Percentiles rank a stretch among this genome's conserved stretches.
phyloP scores from a whole-genome alignment of 495 filamentous ascomycete species.

The Aspergillus carlsbadensis region DNA sequence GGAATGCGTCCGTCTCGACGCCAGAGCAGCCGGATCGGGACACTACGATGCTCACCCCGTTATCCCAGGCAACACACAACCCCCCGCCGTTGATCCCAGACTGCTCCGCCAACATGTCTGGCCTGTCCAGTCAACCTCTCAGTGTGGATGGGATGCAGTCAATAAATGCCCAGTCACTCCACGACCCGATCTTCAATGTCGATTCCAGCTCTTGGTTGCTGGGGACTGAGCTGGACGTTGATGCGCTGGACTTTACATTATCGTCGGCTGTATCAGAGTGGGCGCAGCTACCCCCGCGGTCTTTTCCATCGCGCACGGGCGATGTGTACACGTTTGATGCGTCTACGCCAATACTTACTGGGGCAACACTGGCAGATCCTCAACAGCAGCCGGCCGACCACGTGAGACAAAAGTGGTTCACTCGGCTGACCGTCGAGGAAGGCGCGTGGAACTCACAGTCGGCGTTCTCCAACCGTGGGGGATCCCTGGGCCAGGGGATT shows the following conservation, averaged over 20 bases:
- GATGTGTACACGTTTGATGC: background rate
- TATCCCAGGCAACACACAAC: background rate
- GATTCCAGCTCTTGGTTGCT: constrained; percentile 24
- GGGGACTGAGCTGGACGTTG: constrained; percentile 26
- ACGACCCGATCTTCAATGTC: constrained; percentile 2
- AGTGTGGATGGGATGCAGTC: background rate
- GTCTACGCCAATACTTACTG: background rate
- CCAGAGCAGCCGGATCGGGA: background rate
- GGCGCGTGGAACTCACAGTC: background rate
- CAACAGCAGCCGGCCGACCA: background rate
- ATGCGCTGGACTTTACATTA: constrained; percentile 24
- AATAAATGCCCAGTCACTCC: background rate
- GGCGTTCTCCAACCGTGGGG: background rate
- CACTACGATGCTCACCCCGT: background rate
- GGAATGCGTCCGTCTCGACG: background rate
- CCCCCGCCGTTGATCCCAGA: background rate
- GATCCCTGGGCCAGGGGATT: constrained; percentile 7
- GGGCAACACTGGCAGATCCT: background rate
- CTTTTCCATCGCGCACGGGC: background rate
- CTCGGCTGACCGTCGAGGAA: constrained; percentile 12
- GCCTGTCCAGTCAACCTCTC: background rate
- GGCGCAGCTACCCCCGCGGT: constrained; percentile 18
- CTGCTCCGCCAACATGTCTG: background rate
- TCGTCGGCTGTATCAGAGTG: constrained; percentile 27
- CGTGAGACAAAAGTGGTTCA: constrained; percentile 24